phyloP scores from a whole-genome alignment of 1,284 basidiomycete species.

The Rhodotorula sp. region DNA sequence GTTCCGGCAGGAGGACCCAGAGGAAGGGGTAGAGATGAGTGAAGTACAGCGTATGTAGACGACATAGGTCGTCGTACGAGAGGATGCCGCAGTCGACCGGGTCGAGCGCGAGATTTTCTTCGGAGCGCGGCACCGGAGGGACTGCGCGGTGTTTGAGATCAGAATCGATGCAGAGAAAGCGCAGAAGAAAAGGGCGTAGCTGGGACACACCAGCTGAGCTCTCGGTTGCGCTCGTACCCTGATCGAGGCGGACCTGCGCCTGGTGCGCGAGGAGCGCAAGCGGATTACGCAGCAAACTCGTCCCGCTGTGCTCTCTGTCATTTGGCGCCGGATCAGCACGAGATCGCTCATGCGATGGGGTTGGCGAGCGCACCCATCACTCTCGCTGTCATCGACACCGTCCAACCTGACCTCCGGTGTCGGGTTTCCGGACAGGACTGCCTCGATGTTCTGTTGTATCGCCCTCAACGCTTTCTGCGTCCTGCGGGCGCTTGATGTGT shows the following conservation, averaged over 20 bases:
- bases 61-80: slow-evolving; percentile 11
- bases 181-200: not conserved
- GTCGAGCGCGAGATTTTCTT: slow-evolving; percentile 17
- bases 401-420: not conserved
- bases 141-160: not conserved
- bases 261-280: not conserved
- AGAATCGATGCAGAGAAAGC: not conserved
- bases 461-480: slow-evolving; percentile 12
- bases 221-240: too few species aligned
- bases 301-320: too few species aligned
- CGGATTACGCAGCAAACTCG: not conserved
- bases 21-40: slow-evolving; percentile 14
- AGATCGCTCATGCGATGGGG: too few species aligned
- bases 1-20: slow-evolving; percentile 20
- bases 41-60: slow-evolving; percentile 28
- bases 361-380: not conserved
- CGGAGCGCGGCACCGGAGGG: slow-evolving; percentile 7
- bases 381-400: not conserved
- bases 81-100: slow-evolving; percentile 24
- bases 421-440: not conserved
- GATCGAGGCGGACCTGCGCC: not conserved
- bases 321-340: too few species aligned
- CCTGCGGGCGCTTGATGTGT: not conserved
- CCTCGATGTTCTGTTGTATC: slow-evolving; percentile 20
- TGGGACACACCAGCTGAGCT: not conserved